Conservation (phyloP, 2,329 filamentous ascomycete species). For the Fusarium sp. region DNA sequence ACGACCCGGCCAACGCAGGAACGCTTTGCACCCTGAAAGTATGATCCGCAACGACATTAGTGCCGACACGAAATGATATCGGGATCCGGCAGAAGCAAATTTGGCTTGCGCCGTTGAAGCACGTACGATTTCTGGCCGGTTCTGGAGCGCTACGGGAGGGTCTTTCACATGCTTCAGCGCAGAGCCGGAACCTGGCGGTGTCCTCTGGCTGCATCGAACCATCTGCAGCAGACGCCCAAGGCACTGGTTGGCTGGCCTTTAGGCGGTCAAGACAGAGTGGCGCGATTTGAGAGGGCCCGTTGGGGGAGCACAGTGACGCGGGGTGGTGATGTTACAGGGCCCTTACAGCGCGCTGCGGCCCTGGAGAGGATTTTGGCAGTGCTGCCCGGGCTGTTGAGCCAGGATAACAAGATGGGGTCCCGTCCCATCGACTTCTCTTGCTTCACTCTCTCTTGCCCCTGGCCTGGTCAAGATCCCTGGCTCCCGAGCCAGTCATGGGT, state of each 20-base stretch:
- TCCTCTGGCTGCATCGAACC: slow-evolving; percentile 41
- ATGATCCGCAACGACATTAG: slow-evolving; percentile 25
- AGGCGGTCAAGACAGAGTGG: slow-evolving; percentile 45
- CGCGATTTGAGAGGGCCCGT: slow-evolving; percentile 27
- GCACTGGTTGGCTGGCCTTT: slow-evolving; percentile 33
- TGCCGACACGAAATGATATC: slow-evolving; percentile 40
- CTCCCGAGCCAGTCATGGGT: slow-evolving; percentile 4
- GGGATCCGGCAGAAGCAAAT: slow-evolving; percentile 34
- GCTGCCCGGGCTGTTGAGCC: slow-evolving; percentile 18
- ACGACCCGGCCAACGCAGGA: slow-evolving; percentile 13
- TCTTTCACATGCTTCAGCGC: slow-evolving; percentile 39
- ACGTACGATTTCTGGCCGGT: slow-evolving; percentile 36
- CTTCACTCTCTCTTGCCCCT: slow-evolving; percentile 2
- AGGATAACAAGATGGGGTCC: slow-evolving; percentile 28
- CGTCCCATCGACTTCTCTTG: slow-evolving; percentile 11
- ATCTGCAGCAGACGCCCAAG: slow-evolving; percentile 21
- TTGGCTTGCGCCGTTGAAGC: slow-evolving; percentile 23
- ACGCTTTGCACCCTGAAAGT: slow-evolving; percentile 15
- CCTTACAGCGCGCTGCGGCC: slow-evolving; percentile 21
- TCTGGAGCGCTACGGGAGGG: background rate
- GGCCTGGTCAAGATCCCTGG: slow-evolving; percentile 12
- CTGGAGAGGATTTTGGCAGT: slow-evolving; percentile 22
- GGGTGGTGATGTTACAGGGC: slow-evolving; percentile 39
- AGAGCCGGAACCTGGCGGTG: slow-evolving; percentile 41
- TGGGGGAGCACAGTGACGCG: slow-evolving; percentile 28